These are phyloP conservation scores for Aspergillus taichungensis DNA, from an alignment of 495 filamentous ascomycete species.

Conservation along the genomic window DNA sequence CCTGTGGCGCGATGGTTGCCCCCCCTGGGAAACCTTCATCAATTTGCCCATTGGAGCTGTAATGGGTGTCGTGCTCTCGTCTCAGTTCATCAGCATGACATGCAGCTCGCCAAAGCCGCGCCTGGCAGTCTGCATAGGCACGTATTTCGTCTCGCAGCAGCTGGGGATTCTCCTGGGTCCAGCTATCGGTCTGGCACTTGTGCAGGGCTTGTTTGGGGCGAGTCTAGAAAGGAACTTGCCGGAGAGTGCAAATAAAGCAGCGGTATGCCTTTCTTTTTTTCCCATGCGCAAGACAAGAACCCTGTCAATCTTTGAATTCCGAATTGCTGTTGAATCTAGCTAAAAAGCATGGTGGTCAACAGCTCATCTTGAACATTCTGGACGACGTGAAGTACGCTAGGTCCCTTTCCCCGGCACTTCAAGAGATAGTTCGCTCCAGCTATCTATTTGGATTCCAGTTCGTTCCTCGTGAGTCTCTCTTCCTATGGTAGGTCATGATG, in stretches of 20 bases:
- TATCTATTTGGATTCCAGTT: constrained; percentile 19
- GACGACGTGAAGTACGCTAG: constrained; percentile 12
- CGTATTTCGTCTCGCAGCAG: constrained; percentile 26
- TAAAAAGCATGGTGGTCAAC: too few relatives aligned
- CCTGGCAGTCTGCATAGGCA: constrained; percentile 17
- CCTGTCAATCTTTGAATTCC: not conserved
- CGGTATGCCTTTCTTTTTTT: not conserved
- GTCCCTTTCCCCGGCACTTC: constrained; percentile 6
- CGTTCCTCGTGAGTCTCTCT: constrained; percentile 12
- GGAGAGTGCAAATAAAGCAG: not conserved
- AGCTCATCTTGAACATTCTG: constrained; percentile 20
- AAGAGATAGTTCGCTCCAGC: constrained; percentile 8
- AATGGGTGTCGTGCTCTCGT: constrained; percentile 16
- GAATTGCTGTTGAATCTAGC: too few relatives aligned
- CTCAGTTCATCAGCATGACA: constrained; percentile 22
- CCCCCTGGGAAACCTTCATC: constrained; percentile 11
- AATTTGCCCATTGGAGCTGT: constrained; percentile 14
- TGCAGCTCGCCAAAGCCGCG: constrained; percentile 11
- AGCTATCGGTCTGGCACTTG: constrained; percentile 9
- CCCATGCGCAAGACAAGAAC: not conserved
- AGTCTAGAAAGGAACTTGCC: constrained; percentile 8
- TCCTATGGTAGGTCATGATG: too few relatives aligned
- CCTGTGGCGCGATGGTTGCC: constrained; percentile 17
- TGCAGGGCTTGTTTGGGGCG: constrained; percentile 12
- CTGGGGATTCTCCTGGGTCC: constrained; percentile 24